Evolutionary conservation across 169 alveolate genomes (phyloP).

Genomic region (Plasmodium yoelii): DNA sequence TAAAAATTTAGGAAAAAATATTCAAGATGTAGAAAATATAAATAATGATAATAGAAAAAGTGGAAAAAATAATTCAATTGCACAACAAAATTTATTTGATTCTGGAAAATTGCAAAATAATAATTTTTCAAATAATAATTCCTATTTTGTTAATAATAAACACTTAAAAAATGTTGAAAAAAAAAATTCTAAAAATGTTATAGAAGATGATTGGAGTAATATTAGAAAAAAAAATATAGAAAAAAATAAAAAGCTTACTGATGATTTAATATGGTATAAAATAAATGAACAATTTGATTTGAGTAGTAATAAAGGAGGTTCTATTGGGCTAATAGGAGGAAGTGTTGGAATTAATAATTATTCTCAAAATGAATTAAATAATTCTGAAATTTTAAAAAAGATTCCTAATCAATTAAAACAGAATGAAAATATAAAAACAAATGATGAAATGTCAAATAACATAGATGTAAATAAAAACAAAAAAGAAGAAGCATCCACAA

Average conservation of each 20-base stretch:
- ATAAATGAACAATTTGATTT: constrained; percentile 67
- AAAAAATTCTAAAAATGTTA: constrained; percentile 26
- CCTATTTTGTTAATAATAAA: constrained; percentile 13
- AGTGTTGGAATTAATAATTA: neutral
- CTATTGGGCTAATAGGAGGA: neutral
- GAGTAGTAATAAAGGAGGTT: constrained; percentile 5
- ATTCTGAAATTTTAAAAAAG: neutral
- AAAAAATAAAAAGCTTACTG: constrained; percentile 42
- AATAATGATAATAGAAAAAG: constrained; percentile 4
- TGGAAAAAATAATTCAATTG: neutral
- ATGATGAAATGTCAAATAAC: neutral
- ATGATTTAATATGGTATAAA: constrained; percentile 69
- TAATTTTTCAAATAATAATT: neutral
- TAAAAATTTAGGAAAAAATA: too few relatives aligned
- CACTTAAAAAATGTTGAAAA: constrained; percentile 12
- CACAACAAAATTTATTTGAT: too few relatives aligned
- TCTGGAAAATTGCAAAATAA: neutral
- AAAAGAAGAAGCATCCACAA: neutral
- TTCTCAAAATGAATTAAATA: neutral
- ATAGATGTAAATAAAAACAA: neutral
- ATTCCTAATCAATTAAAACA: neutral
- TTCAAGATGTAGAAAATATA: too few relatives aligned
- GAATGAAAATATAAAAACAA: constrained; percentile 3
- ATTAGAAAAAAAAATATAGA: constrained; percentile 43
- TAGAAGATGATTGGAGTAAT: constrained; percentile 63